Conservation (phyloP, 805 yeast genomes). For the Metschnikowia kofuensis region DNA sequence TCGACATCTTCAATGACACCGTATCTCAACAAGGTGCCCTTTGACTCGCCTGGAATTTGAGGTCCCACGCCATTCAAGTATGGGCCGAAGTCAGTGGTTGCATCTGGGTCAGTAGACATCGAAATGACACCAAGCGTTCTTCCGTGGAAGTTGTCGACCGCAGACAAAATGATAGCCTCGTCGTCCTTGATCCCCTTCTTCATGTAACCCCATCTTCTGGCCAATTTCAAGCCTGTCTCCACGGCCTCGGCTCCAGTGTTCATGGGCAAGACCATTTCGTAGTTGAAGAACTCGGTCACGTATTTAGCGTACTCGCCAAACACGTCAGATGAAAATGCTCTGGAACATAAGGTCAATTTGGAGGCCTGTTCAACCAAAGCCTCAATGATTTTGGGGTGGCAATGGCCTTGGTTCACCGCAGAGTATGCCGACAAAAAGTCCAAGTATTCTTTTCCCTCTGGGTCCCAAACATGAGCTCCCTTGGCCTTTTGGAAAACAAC, state of each 20-base stretch:
- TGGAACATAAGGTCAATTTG: constrained; percentile 77
- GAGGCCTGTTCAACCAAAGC: constrained; percentile 89
- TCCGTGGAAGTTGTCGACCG: constrained; percentile 92
- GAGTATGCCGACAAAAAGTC: constrained; percentile 94
- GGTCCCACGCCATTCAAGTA: constrained; percentile 84
- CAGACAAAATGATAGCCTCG: constrained; percentile 86
- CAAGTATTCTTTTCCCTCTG: constrained; percentile 90
- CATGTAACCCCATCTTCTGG: constrained; percentile 96
- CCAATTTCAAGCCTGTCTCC: constrained; percentile 89
- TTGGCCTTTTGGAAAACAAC: constrained; percentile 83
- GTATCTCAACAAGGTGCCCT: constrained; percentile 63
- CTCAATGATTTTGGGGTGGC: constrained; percentile 86
- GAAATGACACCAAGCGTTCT: constrained; percentile 93
- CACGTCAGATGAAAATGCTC: constrained; percentile 89
- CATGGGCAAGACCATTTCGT: constrained; percentile 95
- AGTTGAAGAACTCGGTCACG: constrained; percentile 82
- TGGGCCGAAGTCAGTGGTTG: constrained; percentile 86
- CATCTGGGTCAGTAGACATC: constrained; percentile 95
- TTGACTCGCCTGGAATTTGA: constrained; percentile 68
- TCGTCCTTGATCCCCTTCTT: constrained; percentile 78
- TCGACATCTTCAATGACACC: constrained; percentile 86
- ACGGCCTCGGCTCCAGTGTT: constrained; percentile 99
- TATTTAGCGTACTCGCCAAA: constrained; percentile 86
- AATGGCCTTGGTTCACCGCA: constrained; percentile 97
- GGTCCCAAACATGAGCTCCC: constrained; percentile 98